Conservation (phyloP, 2,329 filamentous ascomycete species). For the Colletotrichum destructivum region DNA sequence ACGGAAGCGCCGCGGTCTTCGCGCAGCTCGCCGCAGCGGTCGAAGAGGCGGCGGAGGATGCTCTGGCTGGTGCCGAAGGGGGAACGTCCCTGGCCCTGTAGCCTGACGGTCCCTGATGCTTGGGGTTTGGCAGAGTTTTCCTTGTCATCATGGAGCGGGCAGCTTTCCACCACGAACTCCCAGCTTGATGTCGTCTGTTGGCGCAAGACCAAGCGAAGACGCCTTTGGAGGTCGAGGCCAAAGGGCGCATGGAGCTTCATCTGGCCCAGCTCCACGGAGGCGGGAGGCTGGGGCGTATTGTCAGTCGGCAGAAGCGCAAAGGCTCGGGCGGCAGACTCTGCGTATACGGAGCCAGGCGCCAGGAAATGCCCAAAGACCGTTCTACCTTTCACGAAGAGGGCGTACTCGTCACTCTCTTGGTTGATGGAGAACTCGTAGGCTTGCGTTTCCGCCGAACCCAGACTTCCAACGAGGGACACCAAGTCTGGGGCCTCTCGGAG, state of each 20-base stretch:
- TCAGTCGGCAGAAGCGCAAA: background rate
- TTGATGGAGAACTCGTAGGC: constrained; percentile 3
- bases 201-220: background rate
- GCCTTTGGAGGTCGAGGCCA: background rate
- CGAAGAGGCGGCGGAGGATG: background rate
- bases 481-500: background rate
- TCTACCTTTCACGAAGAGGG: constrained; percentile 1
- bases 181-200: background rate
- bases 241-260: background rate
- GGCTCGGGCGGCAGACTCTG: constrained; percentile 3
- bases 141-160: background rate
- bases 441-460: background rate
- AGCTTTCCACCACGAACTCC: background rate
- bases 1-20: background rate
- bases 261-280: background rate
- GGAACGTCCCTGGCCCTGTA: background rate
- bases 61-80: background rate
- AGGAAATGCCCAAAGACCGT: background rate
- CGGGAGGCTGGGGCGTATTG: background rate
- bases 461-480: background rate
- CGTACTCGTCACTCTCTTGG: background rate
- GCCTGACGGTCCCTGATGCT: constrained; percentile 3
- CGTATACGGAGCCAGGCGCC: constrained; percentile 7
- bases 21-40: constrained; percentile 1
- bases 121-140: background rate